Percentiles rank a stretch among this genome's conserved stretches.
phyloP scores from a whole-genome alignment of 2,329 filamentous ascomycete genomes.

The Aspergillus brasiliensis region DNA sequence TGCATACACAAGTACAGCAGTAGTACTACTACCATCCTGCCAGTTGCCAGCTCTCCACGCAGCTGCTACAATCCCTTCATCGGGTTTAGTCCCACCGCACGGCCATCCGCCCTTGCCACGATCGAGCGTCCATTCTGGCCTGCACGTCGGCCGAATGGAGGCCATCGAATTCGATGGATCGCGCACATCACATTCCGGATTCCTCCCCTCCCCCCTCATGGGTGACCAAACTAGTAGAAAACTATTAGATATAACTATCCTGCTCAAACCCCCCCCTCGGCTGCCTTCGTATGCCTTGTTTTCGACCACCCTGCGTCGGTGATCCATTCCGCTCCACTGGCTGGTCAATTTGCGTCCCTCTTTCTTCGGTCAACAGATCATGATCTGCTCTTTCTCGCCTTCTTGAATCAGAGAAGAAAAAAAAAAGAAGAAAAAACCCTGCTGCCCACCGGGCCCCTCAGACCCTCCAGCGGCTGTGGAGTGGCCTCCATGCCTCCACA shows the following conservation, averaged over 20 bases:
- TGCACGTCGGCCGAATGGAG: neutral
- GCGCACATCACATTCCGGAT: neutral
- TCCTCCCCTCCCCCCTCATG: no score
- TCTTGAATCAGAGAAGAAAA: no score
- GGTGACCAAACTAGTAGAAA: neutral
- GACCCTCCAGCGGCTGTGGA: neutral
- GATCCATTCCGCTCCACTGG: neutral
- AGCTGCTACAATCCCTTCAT: neutral
- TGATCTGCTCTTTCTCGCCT: neutral
- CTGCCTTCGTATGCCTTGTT: neutral
- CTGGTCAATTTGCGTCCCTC: neutral
- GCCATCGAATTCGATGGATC: neutral
- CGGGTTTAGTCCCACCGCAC: no score
- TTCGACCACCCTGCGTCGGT: neutral
- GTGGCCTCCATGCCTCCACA: neutral
- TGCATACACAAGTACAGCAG: neutral
- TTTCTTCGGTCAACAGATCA: neutral
- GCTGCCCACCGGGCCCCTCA: neutral
- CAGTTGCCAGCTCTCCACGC: neutral
- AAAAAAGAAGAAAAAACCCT: neutral
- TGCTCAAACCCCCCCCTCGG: neutral
- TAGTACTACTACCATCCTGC: neutral
- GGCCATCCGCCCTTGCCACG: no score
- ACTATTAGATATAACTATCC: slow-evolving; percentile 1
- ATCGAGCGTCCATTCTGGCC: neutral